Conservation (phyloP, 139 green algal genomes). For the Astrephomene gubernaculifera region DNA sequence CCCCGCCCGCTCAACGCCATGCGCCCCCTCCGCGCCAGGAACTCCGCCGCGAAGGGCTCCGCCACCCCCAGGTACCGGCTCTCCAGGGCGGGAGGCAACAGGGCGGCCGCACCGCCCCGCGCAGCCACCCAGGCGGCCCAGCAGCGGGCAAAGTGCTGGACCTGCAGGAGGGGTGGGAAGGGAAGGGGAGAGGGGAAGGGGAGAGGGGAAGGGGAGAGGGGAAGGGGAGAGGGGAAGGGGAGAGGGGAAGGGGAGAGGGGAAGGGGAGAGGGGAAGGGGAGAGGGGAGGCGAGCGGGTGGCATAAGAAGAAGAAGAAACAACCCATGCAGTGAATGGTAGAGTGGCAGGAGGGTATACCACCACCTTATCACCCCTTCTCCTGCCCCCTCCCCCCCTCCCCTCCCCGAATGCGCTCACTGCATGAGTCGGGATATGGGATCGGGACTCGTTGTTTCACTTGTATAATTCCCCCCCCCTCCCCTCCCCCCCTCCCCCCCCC, state of each 20-base stretch:
- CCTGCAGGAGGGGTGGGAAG: conserved; percentile 11
- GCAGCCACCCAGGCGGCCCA: conserved; percentile 55
- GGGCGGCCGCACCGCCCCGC: conserved; percentile 17
- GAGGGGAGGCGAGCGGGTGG: too few relatives aligned
- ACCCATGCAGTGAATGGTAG: too few relatives aligned
- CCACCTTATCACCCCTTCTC: too few relatives aligned
- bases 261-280: not conserved
- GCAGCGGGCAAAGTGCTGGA: conserved; percentile 59
- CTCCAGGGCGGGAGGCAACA: not conserved
- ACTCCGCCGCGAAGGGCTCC: conserved; percentile 66
- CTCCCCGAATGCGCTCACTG: too few relatives aligned
- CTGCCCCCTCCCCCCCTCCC: too few relatives aligned
- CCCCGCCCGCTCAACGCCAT: conserved; percentile 23
- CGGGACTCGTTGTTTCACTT: too few relatives aligned
- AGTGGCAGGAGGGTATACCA: too few relatives aligned
- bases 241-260: not conserved
- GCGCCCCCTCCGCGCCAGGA: conserved; percentile 41
- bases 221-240: not conserved
- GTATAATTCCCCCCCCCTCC: not conserved
- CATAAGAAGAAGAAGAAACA: too few relatives aligned
- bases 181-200: not conserved
- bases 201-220: not conserved
- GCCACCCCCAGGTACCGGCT: conserved; percentile 59
- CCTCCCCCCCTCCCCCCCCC: not conserved
- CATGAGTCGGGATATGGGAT: too few relatives aligned